Evolutionary conservation across 495 filamentous ascomycete species (phyloP).

Genomic region (Penicillium soppii): DNA sequence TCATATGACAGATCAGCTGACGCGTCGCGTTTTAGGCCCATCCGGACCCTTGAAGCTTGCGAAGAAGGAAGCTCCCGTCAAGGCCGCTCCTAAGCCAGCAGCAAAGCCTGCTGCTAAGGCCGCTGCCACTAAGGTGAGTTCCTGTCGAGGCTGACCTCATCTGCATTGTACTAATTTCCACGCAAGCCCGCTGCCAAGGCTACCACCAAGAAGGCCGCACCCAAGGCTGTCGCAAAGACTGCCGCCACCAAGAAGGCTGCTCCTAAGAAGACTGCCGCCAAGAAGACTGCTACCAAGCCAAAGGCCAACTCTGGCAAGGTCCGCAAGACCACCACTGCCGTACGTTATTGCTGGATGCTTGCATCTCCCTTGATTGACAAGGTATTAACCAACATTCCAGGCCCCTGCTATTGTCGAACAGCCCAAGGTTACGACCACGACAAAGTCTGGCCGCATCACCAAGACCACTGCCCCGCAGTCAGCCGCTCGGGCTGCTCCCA

Average conservation of each 20-base stretch:
- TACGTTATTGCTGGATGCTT: slow-evolving; percentile 25
- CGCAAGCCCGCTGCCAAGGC: slow-evolving; percentile 49
- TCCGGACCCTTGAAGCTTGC: slow-evolving; percentile 96
- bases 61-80: slow-evolving; percentile 61
- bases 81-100: slow-evolving; percentile 51
- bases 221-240: slow-evolving; percentile 28
- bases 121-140: slow-evolving; percentile 50
- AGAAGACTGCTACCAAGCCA: slow-evolving; percentile 31
- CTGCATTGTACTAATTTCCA: slow-evolving; percentile 5
- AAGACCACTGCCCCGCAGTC: slow-evolving; percentile 56
- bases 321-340: slow-evolving; percentile 48
- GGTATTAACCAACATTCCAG: slow-evolving; percentile 27
- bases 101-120: slow-evolving; percentile 44
- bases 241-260: slow-evolving; percentile 32
- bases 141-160: not conserved
- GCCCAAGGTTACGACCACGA: slow-evolving; percentile 74
- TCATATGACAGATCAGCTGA: slow-evolving; percentile 32
- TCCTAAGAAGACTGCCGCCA: slow-evolving; percentile 46
- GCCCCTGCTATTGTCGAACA: slow-evolving; percentile 71
- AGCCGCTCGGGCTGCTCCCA: slow-evolving; percentile 54
- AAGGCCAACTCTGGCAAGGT: slow-evolving; percentile 58
- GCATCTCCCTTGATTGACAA: not conserved
- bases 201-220: slow-evolving; percentile 49
- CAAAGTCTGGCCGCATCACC: slow-evolving; percentile 86
- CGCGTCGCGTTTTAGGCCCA: slow-evolving; percentile 56